Conservation (phyloP, 352 stramenopile genomes). For the Phytophthora citricola region DNA sequence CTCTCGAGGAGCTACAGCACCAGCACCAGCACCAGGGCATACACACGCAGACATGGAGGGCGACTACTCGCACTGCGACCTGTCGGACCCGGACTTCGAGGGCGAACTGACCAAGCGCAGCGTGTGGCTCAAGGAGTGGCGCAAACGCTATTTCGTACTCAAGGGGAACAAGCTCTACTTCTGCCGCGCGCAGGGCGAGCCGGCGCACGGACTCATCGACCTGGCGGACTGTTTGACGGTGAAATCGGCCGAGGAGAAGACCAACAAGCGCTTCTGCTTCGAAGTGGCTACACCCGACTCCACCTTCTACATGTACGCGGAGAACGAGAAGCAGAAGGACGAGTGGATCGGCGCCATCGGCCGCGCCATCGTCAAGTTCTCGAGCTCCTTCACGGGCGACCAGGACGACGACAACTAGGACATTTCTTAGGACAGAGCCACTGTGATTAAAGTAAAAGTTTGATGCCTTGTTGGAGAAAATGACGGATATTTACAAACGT, state of each 20-base stretch:
- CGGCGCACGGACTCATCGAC: slow-evolving; percentile 90
- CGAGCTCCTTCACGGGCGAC: slow-evolving; percentile 95
- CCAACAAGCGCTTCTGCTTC: slow-evolving; percentile 92
- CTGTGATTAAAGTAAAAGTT: too few species aligned
- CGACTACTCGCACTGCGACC: slow-evolving; percentile 76
- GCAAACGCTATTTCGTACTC: slow-evolving; percentile 91
- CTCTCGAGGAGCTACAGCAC: background rate
- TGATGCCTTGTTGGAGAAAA: too few species aligned
- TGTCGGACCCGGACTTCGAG: slow-evolving; percentile 88
- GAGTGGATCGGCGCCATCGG: slow-evolving; percentile 96
- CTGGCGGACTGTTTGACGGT: slow-evolving; percentile 91
- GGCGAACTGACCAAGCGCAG: slow-evolving; percentile 92
- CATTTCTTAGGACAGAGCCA: slow-evolving; percentile 1
- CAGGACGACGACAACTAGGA: slow-evolving; percentile 70
- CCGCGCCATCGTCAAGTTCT: slow-evolving; percentile 97
- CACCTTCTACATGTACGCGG: slow-evolving; percentile 93
- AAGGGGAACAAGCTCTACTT: slow-evolving; percentile 94
- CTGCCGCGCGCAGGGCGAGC: slow-evolving; percentile 71
- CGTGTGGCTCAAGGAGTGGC: slow-evolving; percentile 93
- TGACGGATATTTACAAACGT: slow-evolving; percentile 41
- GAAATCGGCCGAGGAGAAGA: slow-evolving; percentile 93
- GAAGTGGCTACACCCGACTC: slow-evolving; percentile 90
- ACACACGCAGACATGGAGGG: slow-evolving; percentile 56
- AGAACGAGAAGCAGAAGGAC: slow-evolving; percentile 93
- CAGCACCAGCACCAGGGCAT: background rate